Base-by-base conservation (phyloP, 805 yeast species). In the Barnettozyma sp. region DNA sequence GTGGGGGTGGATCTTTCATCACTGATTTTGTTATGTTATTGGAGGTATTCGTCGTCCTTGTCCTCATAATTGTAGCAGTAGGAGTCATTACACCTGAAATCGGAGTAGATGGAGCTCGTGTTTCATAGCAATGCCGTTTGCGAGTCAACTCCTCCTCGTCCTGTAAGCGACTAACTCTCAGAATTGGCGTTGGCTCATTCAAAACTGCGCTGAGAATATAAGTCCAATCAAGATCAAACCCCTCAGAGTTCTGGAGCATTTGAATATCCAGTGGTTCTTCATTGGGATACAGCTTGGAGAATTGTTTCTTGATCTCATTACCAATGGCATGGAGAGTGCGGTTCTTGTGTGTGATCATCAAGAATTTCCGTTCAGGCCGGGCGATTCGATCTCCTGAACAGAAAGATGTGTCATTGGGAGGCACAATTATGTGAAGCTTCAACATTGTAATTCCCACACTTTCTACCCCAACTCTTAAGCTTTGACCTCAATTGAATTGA, bases 171-270 rank as follows among this genome's bases (percentile, higher is more conserved):
- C 27, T 25, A 5, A 25, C 27, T 16, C 26, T 24, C 26, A 25
- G 16, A 14, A 14, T 25, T 11, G 4, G 5, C 8, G 14, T 25
- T 9, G 27, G 10, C 11, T 59, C 56, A 34, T 66, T 73, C 48
- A 84, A 81, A 5, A 82, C 78, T 46, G 81, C 84, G 9, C 68
- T 68, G 0, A 76, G 80, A 3, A 56, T 41, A 44, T 76, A 83
- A 40, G 82, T 94, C 0, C 87, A 87, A 55, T 84, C 95, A 38
- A 84, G 59, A 52, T 84, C 94, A 46, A 88, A 82, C 38, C 69
- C 70, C 41, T 74, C 70, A 27, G 56, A 57, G 54, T 83, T 88
- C 50, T 82, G 92, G 6, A 84, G 57, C 34, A 72, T 70, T 12
- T 67, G 59, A 25, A 84, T 71, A 5, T 64, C 64, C 15, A 82